Conservation (phyloP, 352 stramenopile species). For the Globisporangium nodosum region DNA sequence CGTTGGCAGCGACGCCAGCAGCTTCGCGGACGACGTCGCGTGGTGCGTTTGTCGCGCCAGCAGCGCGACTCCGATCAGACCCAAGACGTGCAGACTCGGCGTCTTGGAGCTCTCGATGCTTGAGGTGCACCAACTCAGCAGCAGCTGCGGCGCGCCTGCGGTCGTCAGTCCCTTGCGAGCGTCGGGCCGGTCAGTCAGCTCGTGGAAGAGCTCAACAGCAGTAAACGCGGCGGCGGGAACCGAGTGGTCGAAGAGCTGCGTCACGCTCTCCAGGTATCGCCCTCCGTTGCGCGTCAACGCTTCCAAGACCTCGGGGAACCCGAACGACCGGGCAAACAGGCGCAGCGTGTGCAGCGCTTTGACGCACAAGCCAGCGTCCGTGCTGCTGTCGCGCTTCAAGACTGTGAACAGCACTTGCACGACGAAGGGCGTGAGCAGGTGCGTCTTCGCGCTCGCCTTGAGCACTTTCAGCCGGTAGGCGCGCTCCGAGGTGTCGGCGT, state of each 20-base stretch:
- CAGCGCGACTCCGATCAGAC: slow-evolving; percentile 40
- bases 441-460: background rate
- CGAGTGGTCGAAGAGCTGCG: slow-evolving; percentile 33
- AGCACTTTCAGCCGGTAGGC: slow-evolving; percentile 7
- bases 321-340: slow-evolving; percentile 33
- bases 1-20: slow-evolving; percentile 28
- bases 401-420: slow-evolving; percentile 9
- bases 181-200: slow-evolving; percentile 45
- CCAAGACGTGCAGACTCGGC: slow-evolving; percentile 30
- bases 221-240: slow-evolving; percentile 26
- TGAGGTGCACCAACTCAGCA: slow-evolving; percentile 37
- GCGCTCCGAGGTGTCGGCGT: background rate
- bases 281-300: slow-evolving; percentile 49
- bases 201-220: slow-evolving; percentile 50
- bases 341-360: slow-evolving; percentile 37
- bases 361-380: slow-evolving; percentile 20
- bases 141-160: slow-evolving; percentile 41
- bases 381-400: background rate
- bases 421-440: slow-evolving; percentile 4
- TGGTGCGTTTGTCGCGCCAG: slow-evolving; percentile 37
- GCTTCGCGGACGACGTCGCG: slow-evolving; percentile 9
- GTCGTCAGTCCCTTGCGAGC: slow-evolving; percentile 57
- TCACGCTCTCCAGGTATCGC: slow-evolving; percentile 36
- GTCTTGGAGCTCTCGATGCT: slow-evolving; percentile 23
- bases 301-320: slow-evolving; percentile 50